Evolutionary conservation across 805 yeast genomes (phyloP).

Genomic region (Schwanniomyces vanrijiae): DNA sequence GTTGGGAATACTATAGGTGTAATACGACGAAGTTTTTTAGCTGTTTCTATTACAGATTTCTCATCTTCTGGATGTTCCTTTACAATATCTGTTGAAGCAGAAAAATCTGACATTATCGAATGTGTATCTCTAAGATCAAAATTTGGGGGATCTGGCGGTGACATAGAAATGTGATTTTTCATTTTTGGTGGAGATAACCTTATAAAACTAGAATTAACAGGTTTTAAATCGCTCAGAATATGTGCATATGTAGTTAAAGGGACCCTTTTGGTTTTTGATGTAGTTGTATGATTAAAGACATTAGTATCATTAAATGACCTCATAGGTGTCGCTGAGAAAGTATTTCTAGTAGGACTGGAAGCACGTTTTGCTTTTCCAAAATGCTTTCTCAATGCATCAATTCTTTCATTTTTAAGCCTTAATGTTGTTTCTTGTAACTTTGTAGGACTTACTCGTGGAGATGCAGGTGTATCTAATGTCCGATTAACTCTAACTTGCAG

Average conservation of each 20-base stretch:
- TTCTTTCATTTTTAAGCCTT: conserved; percentile 29
- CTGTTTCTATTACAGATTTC: conserved; percentile 26
- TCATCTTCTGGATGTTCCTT: conserved; percentile 12
- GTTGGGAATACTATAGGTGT: conserved; percentile 38
- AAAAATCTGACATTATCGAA: not conserved
- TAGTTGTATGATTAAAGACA: not conserved
- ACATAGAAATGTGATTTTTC: conserved; percentile 3
- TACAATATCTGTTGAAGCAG: conserved; percentile 1
- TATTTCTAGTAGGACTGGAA: conserved; percentile 1
- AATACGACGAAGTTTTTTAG: conserved; percentile 32
- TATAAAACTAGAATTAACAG: conserved; percentile 3
- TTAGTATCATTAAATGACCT: not conserved
- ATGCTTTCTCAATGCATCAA: conserved; percentile 34
- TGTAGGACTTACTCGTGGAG: conserved; percentile 36
- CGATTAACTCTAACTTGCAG: conserved; percentile 12
- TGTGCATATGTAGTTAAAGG: not conserved
- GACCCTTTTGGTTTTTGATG: not conserved
- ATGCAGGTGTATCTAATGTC: conserved; percentile 8
- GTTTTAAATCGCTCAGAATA: not conserved
- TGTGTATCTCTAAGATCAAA: conserved; percentile 8
- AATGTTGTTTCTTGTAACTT: conserved; percentile 40
- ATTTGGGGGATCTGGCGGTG: conserved; percentile 24
- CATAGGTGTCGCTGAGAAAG: not conserved
- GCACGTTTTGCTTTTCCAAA: conserved; percentile 24
- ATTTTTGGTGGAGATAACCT: conserved; percentile 11